Evolutionary conservation across 2,329 filamentous ascomycete genomes (phyloP).

Genomic region (Chaetomiaceae sp.): DNA sequence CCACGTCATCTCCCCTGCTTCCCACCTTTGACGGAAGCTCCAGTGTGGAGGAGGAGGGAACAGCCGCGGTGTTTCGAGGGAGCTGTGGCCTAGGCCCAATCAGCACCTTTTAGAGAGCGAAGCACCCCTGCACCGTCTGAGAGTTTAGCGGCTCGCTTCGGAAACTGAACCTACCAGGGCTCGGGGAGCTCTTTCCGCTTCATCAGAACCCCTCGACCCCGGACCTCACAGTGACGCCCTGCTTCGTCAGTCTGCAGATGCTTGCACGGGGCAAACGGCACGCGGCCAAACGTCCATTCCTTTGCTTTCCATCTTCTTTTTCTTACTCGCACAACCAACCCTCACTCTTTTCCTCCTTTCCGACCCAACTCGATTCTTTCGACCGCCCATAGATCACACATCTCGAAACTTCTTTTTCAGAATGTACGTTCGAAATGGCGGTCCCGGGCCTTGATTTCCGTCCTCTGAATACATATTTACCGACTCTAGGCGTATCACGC

Average conservation of each 20-base stretch:
- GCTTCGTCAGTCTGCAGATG: background rate
- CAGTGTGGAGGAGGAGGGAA: background rate
- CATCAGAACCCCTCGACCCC: slow-evolving; percentile 10
- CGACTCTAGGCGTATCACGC: slow-evolving; percentile 72
- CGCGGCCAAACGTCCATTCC: background rate
- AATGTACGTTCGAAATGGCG: slow-evolving; percentile 6
- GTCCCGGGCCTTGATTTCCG: background rate
- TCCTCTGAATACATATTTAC: background rate
- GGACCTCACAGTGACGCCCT: background rate
- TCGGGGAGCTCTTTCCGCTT: slow-evolving; percentile 1
- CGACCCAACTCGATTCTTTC: no score
- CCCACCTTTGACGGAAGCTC: no score
- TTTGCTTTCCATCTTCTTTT: background rate
- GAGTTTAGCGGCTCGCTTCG: slow-evolving; percentile 18
- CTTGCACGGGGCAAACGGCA: slow-evolving; percentile 4
- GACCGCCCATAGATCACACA: no score
- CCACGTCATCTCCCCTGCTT: slow-evolving; percentile 9
- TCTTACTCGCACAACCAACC: background rate
- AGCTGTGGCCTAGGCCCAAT: slow-evolving; percentile 10
- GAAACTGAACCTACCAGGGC: slow-evolving; percentile 5
- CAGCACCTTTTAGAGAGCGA: background rate
- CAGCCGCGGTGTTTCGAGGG: background rate
- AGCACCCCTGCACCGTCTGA: slow-evolving; percentile 7
- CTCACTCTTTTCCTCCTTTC: no score
- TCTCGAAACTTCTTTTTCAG: background rate